Percentiles rank a stretch among this genome's conserved stretches.
phyloP scores from a whole-genome alignment of 176 grass and related monocot species.

The Triticum turgidum region DNA sequence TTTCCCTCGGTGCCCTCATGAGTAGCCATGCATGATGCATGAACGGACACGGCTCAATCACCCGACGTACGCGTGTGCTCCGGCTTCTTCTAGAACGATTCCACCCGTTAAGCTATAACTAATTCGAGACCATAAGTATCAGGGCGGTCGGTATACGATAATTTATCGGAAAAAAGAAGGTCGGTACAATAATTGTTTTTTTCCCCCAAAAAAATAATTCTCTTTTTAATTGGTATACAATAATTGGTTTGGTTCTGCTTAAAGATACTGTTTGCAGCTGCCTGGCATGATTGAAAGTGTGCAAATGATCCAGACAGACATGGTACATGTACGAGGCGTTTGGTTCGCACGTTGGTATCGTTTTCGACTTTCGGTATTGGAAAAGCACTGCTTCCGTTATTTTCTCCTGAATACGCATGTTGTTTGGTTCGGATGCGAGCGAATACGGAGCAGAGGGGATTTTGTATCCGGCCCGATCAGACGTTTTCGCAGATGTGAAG shows the following conservation, averaged over 20 bases:
- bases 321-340: too few relatives aligned
- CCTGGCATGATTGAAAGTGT: background rate
- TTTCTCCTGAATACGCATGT: too few relatives aligned
- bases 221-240: background rate
- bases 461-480: too few relatives aligned
- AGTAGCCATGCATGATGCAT: background rate
- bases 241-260: background rate
- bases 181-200: background rate
- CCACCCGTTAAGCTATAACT: background rate
- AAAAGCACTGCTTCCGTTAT: too few relatives aligned
- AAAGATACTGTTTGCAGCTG: background rate
- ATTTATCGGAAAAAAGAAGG: background rate
- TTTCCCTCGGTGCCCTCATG: background rate
- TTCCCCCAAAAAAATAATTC: too few relatives aligned
- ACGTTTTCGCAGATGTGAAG: too few relatives aligned
- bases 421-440: too few relatives aligned
- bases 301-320: too few relatives aligned
- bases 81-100: background rate
- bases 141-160: background rate
- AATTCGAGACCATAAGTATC: background rate
- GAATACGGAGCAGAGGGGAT: too few relatives aligned
- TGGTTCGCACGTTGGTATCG: too few relatives aligned
- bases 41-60: background rate
- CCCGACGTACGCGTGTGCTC: background rate
- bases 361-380: too few relatives aligned